These are phyloP conservation scores for Iris macrosiphon DNA, from an alignment of 106 monocot species.

Conservation along the genomic window DNA sequence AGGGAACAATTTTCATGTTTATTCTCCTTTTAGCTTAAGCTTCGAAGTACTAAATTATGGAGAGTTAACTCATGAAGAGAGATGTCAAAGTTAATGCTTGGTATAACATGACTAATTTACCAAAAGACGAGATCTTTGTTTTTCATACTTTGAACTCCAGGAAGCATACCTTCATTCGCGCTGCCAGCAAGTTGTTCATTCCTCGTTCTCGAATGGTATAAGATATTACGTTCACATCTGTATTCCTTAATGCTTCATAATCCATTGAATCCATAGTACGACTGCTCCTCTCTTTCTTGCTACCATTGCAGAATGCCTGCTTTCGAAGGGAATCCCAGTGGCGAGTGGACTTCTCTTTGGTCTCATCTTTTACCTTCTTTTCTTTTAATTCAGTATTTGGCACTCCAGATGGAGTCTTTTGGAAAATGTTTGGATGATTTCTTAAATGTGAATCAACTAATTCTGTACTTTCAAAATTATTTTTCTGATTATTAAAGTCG, in stretches of 20 bases:
- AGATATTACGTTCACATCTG: constrained; percentile 57
- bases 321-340: constrained; percentile 76
- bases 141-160: too few species aligned
- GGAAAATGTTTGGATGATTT: constrained; percentile 8
- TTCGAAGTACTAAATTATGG: too few species aligned
- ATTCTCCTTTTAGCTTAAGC: too few species aligned
- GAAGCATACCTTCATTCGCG: constrained; percentile 58
- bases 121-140: too few species aligned
- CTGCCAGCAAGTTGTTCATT: constrained; percentile 91
- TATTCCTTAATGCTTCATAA: constrained; percentile 62
- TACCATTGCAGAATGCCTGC: constrained; percentile 8
- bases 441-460: constrained; percentile 13
- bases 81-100: too few species aligned
- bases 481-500: neutral
- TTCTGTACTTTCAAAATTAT: neutral
- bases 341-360: constrained; percentile 15
- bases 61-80: too few species aligned
- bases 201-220: constrained; percentile 66
- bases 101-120: too few species aligned
- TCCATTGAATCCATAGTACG: constrained; percentile 59
- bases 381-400: constrained; percentile 10
- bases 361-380: constrained; percentile 22
- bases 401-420: constrained; percentile 18
- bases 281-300: constrained; percentile 33
- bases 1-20: too few species aligned